Evolutionary conservation across 768 basidiomycete genomes (phyloP), one percentile per base, ranked within the genome.

Genomic region (Mycena sanguinolenta): DNA sequence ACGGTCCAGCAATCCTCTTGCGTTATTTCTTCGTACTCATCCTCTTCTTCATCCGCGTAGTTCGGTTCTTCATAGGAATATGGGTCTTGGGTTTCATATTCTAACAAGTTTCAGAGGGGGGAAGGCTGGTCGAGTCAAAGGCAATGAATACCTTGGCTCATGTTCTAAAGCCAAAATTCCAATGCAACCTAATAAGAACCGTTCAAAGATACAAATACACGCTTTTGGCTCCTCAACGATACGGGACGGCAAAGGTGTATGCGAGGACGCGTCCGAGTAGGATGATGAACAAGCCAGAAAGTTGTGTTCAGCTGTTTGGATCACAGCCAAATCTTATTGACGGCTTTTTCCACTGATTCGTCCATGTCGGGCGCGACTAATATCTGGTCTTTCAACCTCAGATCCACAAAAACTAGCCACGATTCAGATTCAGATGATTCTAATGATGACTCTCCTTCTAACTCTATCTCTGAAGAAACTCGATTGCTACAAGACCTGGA

Each of bases 1-100:
- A 99, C 92, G 46, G 92, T 91, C 95, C 95, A 97, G 80, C 95
- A 96, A 77, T 96, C 95, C 79, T 96, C 95, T 76, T 95, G 95
- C 0, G 94, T 94, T 80, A 96, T 92, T 77, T 94, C 92, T 76
- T 92, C 92, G 70, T 88, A 88, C n/a, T 76, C 76, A 36, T 84
- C 82, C 55, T 85, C 84, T 50, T 91, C 89, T 25, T 91, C 89
- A 59, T 86, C 87, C 79, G 84, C 83, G 38, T 81, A 88, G 74
- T 86, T 88, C 63, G 46, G 82, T 86, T 88, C 90, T 75, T 92
- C 92, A 73, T 90, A 91, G 14, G 84, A 73, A 69, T 88, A 87
- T 34, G 84, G 82, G 75, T 89, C 89, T 82, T 88, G 85, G 3
- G 82, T 73, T 75, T 85, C 80, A 66, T 80, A 82, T 77, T 89